A percentile compares a stretch with the other conserved stretches of the same genome.
These are phyloP conservation scores for Boletellus ananiceps DNA, from an alignment of 768 basidiomycete genomes.

Conservation along the genomic window DNA sequence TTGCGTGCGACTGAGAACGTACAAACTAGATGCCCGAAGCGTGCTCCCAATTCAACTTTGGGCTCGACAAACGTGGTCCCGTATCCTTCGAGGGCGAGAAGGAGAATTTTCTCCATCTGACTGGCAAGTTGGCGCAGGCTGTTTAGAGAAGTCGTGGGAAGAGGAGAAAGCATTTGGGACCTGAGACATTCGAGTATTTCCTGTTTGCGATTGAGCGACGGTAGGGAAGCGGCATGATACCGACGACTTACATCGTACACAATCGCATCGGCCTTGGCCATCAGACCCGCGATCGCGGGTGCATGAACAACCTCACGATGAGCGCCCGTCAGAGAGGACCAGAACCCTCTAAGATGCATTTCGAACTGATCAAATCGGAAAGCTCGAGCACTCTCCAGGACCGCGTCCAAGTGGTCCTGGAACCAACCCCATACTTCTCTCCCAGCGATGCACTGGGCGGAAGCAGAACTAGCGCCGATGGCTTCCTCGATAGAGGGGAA, in stretches of 20 bases:
- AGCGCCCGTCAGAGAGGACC: slow-evolving; percentile 66
- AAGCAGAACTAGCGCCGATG: slow-evolving; percentile 66
- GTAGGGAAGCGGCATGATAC: background rate
- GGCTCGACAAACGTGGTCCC: slow-evolving; percentile 89
- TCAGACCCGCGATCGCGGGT: slow-evolving; percentile 80
- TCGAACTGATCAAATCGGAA: slow-evolving; percentile 90
- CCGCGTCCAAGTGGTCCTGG: slow-evolving; percentile 81
- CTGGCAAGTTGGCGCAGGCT: slow-evolving; percentile 78
- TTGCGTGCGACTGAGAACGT: slow-evolving; percentile 33
- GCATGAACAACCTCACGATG: slow-evolving; percentile 89
- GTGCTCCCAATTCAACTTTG: slow-evolving; percentile 85
- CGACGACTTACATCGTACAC: slow-evolving; percentile 76
- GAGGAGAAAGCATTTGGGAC: slow-evolving; percentile 77
- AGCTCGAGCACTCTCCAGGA: slow-evolving; percentile 70
- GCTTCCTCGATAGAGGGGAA: slow-evolving; percentile 89
- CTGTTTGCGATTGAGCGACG: slow-evolving; percentile 37
- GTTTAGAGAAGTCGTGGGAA: slow-evolving; percentile 60
- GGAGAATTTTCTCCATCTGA: slow-evolving; percentile 88
- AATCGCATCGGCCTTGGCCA: slow-evolving; percentile 87
- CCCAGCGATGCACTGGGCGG: slow-evolving; percentile 72
- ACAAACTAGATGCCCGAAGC: slow-evolving; percentile 89
- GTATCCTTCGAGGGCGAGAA: slow-evolving; percentile 76
- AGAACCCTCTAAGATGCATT: slow-evolving; percentile 80
- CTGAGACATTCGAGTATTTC: slow-evolving; percentile 85
- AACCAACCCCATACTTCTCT: slow-evolving; percentile 92